A percentile compares a stretch with the other conserved stretches of the same genome.
Evolutionary conservation across 805 yeast species (phyloP).

Genomic region (Sungouiozyma intestinalis): DNA sequence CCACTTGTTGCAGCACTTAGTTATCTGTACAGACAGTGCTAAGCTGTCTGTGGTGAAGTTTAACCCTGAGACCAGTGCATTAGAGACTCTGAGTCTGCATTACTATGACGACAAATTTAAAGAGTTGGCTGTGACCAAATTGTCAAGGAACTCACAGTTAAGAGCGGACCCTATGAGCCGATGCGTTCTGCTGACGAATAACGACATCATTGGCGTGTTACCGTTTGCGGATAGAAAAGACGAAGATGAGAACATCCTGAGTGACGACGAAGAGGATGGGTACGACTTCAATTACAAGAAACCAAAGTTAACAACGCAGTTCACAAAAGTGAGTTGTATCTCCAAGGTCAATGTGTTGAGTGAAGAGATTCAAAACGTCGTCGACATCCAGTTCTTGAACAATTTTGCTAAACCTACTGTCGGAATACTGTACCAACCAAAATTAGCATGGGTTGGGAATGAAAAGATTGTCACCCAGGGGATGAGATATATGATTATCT

Average conservation of each 20-base stretch:
- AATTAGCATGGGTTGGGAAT: constrained; percentile 68
- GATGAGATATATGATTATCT: constrained; percentile 15
- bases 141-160: constrained; percentile 33
- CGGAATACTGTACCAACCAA: constrained; percentile 50
- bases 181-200: constrained; percentile 48
- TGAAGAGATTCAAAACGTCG: constrained; percentile 45
- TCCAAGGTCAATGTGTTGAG: constrained; percentile 49
- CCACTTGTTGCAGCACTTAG: constrained; percentile 49
- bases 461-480: constrained; percentile 15
- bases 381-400: constrained; percentile 61
- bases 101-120: constrained; percentile 67
- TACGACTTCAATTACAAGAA: constrained; percentile 25
- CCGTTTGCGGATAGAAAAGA: constrained; percentile 40
- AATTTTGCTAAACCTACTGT: constrained; percentile 78
- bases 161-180: constrained; percentile 52
- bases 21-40: constrained; percentile 61
- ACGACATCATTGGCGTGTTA: constrained; percentile 60
- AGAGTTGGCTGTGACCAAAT: constrained; percentile 32
- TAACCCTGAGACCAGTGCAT: constrained; percentile 41
- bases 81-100: constrained; percentile 74
- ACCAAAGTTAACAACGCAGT: constrained; percentile 6
- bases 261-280: constrained; percentile 5
- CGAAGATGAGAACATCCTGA: constrained; percentile 24
- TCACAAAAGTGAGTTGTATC: constrained; percentile 37
- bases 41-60: constrained; percentile 70